Percentiles rank a stretch among this genome's conserved stretches.
phyloP scores from a whole-genome alignment of 805 yeast species.

The Wickerhamomyces chaumierensis region DNA sequence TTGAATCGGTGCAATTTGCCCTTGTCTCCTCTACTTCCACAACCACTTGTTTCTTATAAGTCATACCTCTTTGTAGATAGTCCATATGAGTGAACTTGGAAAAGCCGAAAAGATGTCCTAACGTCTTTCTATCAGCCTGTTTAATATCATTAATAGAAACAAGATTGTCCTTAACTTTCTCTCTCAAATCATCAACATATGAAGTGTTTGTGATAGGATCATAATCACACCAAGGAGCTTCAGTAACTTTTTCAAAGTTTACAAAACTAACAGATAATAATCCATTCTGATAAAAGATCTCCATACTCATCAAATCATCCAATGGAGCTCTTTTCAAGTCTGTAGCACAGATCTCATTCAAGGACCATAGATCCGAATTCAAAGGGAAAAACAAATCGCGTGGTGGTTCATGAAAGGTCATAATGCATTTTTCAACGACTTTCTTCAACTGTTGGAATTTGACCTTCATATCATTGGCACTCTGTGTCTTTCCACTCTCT shows the following conservation, averaged over 20 bases:
- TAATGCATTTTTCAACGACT: background rate
- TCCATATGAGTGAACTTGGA: slow-evolving; percentile 30
- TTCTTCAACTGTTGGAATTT: background rate
- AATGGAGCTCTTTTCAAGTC: background rate
- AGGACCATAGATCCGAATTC: background rate
- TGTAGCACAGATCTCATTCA: background rate
- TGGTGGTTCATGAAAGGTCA: background rate
- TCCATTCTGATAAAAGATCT: background rate
- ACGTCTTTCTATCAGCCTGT: background rate
- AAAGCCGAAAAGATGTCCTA: slow-evolving; percentile 19
- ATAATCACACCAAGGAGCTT: background rate
- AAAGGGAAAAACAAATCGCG: background rate
- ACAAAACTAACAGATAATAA: background rate
- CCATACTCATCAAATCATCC: background rate
- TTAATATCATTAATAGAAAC: background rate
- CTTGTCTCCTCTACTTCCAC: slow-evolving; percentile 18
- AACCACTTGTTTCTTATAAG: slow-evolving; percentile 49
- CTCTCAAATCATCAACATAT: background rate
- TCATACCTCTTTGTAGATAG: slow-evolving; percentile 50
- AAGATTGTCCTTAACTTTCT: background rate
- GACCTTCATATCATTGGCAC: background rate
- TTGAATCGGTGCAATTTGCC: background rate
- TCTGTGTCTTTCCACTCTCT: background rate
- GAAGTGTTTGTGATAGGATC: background rate
- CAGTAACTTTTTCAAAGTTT: background rate